Base-by-base conservation (phyloP, 2,329 filamentous ascomycete genomes). In the Microcyclospora tardicrescens region DNA sequence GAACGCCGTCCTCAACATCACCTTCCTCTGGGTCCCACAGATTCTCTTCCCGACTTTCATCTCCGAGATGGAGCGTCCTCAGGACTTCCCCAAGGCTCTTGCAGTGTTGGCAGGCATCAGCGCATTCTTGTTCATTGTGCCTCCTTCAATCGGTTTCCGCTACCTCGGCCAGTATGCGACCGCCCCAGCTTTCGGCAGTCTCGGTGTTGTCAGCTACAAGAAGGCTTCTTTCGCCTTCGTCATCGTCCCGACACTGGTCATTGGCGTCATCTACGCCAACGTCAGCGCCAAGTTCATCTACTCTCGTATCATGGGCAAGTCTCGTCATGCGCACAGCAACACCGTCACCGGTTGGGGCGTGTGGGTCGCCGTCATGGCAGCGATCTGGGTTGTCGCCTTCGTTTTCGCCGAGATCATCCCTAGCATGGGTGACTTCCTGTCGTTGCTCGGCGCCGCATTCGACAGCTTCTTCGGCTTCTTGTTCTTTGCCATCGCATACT, bases 11-110 rank as follows among this genome's bases (percentile, higher is more conserved):
- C 47, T 69, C 10, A 69, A 50, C 44, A 54, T 50, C 30, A 67
- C 65, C 12, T 42, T 28, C 36, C 55, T 68, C 34, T 69, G 65
- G 66, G 64, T 69, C 1, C 66, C 67, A 2, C 67, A 71, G 42
- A 69, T 69, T 40, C 60, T 70, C 16, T 69, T 71, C 51, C 67
- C 67, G 1, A 65, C 63, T 11, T 71, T 71, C 53, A 69, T 71
- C 52, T 48, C 66, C 27, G 67, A 71, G 44, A 69, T 69, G 66
- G 61, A 69, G 42, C 53, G 51, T 10, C 67, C 67, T 1, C 61
- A 69, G 35, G 67, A 71, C 50, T 70, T 70, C 52, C 66, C 67
- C 33, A 71, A 71, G 42, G 56, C 66, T 2, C 59, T 71, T 28
- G 64, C 66, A 2, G 66, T 70, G 28, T 54, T 70, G 3, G 50